Conservation (phyloP, 805 yeast species). For the Lachancea dasiensis region DNA sequence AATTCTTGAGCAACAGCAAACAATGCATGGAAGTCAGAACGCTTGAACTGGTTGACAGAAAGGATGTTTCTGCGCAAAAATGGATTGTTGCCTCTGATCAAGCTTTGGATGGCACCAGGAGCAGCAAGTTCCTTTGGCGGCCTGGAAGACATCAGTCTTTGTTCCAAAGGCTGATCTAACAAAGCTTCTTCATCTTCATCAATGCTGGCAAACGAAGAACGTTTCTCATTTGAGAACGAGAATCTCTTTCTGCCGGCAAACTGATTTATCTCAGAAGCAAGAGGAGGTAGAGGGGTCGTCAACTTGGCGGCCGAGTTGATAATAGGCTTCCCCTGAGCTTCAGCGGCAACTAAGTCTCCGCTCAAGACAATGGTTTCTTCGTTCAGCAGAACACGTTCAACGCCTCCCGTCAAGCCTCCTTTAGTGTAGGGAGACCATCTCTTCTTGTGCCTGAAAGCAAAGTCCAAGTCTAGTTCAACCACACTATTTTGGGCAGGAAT, state of each 20-base stretch:
- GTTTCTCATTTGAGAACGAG: slow-evolving; percentile 43
- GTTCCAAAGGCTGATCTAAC: slow-evolving; percentile 50
- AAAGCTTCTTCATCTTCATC: slow-evolving; percentile 45
- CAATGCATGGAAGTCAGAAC: slow-evolving; percentile 85
- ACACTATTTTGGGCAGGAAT: slow-evolving; percentile 73
- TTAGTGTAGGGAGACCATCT: slow-evolving; percentile 52
- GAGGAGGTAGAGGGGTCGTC: slow-evolving; percentile 28
- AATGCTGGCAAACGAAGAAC: slow-evolving; percentile 33
- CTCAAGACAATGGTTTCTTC: slow-evolving; percentile 80
- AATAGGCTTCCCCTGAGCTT: slow-evolving; percentile 58
- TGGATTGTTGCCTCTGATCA: slow-evolving; percentile 79
- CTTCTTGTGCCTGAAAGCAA: slow-evolving; percentile 40
- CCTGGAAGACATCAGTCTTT: slow-evolving; percentile 57
- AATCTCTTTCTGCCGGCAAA: slow-evolving; percentile 38
- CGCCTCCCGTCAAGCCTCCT: slow-evolving; percentile 64
- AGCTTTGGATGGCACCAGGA: slow-evolving; percentile 71
- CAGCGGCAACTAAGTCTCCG: slow-evolving; percentile 58
- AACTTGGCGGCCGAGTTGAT: slow-evolving; percentile 40
- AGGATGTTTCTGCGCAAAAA: slow-evolving; percentile 83
- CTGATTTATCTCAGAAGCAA: slow-evolving; percentile 28
- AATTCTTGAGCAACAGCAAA: slow-evolving; percentile 97
- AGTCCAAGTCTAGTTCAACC: slow-evolving; percentile 78
- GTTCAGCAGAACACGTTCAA: slow-evolving; percentile 79
- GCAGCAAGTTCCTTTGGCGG: slow-evolving; percentile 69
- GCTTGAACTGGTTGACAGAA: slow-evolving; percentile 80